A percentile compares a stretch with the other conserved stretches of the same genome.
Evolutionary conservation across 768 basidiomycete species (phyloP).

Genomic region (Tricholoma sp.): DNA sequence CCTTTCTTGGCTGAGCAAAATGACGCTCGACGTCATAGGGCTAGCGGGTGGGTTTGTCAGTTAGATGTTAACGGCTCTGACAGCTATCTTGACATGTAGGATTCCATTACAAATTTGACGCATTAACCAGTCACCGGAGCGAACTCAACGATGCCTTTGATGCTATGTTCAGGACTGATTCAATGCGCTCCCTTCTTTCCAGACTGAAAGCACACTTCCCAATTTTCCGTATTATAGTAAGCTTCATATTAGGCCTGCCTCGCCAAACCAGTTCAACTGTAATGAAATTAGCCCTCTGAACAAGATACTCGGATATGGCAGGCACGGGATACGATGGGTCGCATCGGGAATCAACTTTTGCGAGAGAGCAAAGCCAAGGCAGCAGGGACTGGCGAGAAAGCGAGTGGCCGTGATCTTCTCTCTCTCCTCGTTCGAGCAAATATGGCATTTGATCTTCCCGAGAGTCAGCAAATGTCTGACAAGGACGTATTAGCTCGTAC

Average conservation of each 20-base stretch:
- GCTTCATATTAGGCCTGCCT: neutral
- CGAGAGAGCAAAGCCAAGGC: constrained; percentile 32
- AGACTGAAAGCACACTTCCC: constrained; percentile 19
- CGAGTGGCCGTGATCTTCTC: constrained; percentile 39
- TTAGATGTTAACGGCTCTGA: constrained; percentile 9
- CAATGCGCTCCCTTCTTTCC: constrained; percentile 15
- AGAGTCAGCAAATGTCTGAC: constrained; percentile 15
- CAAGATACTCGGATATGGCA: constrained; percentile 9
- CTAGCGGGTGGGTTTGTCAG: constrained; percentile 48
- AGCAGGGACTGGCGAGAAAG: neutral
- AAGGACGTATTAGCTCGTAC: constrained; percentile 16
- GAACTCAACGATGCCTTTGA: constrained; percentile 45
- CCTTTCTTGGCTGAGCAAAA: constrained; percentile 57
- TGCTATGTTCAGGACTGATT: constrained; percentile 36
- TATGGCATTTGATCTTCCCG: constrained; percentile 36
- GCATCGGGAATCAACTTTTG: constrained; percentile 36
- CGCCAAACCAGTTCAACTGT: neutral
- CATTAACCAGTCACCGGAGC: constrained; percentile 27
- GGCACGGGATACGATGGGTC: constrained; percentile 28
- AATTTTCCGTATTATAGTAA: constrained; percentile 25
- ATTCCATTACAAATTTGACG: constrained; percentile 25
- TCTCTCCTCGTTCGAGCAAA: constrained; percentile 43
- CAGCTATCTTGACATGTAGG: constrained; percentile 25
- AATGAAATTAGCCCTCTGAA: constrained; percentile 10
- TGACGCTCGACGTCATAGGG: constrained; percentile 75